Conservation (phyloP, 2,329 filamentous ascomycete genomes). For the Ophiocordyceps camponoti-leonardi region DNA sequence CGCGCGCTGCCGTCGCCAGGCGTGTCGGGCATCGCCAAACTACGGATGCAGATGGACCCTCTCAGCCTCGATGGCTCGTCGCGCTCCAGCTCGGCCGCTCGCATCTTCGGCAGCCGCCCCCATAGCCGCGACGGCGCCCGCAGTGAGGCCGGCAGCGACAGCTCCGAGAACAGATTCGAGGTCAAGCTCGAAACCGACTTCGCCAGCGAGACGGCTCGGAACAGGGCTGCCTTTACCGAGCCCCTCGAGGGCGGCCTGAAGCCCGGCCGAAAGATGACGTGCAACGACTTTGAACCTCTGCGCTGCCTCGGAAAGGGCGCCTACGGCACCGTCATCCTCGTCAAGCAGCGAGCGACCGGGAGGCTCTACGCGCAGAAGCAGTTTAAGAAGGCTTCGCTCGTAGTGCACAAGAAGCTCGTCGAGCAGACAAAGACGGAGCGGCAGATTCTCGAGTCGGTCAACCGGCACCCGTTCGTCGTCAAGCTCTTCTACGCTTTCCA, state of each 20-base stretch:
- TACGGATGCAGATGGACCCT: conserved; percentile 68
- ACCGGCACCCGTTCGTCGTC: conserved; percentile 91
- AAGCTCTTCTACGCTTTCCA: conserved; percentile 98
- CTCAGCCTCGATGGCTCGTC: conserved; percentile 46
- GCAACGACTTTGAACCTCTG: conserved; percentile 76
- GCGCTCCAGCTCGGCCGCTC: conserved; percentile 38
- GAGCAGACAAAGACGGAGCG: conserved; percentile 97
- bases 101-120: conserved; percentile 35
- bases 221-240: conserved; percentile 23
- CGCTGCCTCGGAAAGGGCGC: conserved; percentile 92
- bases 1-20: conserved; percentile 34
- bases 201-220: conserved; percentile 45
- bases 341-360: conserved; percentile 76
- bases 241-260: conserved; percentile 36
- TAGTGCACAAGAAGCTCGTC: conserved; percentile 87
- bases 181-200: conserved; percentile 75
- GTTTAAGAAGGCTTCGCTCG: conserved; percentile 90
- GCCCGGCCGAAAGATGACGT: conserved; percentile 65
- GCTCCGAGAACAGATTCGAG: conserved; percentile 72
- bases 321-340: conserved; percentile 85
- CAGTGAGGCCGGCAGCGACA: conserved; percentile 34
- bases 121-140: conserved; percentile 37
- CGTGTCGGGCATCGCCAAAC: conserved; percentile 60
- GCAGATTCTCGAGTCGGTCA: conserved; percentile 86
- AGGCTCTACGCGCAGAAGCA: conserved; percentile 95